A percentile compares a stretch with the other conserved stretches of the same genome.
phyloP scores from a whole-genome alignment of 305 asterid genomes.

The Solanum aculeatissimum region DNA sequence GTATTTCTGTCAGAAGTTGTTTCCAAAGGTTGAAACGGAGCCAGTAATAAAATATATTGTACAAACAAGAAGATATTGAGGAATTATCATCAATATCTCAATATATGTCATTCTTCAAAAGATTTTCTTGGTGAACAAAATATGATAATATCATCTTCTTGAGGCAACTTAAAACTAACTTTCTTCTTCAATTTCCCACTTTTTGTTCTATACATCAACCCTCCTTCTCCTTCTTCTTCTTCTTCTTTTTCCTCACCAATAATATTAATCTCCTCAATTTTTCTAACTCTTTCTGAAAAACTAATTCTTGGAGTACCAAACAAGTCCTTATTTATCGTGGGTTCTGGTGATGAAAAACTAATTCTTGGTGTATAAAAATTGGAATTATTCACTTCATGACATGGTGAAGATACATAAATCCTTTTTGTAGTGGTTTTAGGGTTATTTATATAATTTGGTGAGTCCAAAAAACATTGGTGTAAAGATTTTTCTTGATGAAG shows the following conservation, averaged over 20 bases:
- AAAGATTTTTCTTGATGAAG: background rate
- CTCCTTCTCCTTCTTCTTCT: background rate
- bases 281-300: slow-evolving; percentile 13
- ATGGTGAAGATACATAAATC: background rate
- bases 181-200: slow-evolving; percentile 8
- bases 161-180: slow-evolving; percentile 27
- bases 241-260: background rate
- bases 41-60: background rate
- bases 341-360: slow-evolving; percentile 13
- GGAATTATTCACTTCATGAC: background rate
- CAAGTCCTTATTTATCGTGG: background rate
- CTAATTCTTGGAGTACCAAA: slow-evolving; percentile 17
- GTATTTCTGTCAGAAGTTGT: rapidly evolving
- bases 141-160: slow-evolving; percentile 9
- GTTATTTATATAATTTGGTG: background rate
- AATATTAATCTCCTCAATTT: slow-evolving; percentile 5
- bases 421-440: background rate
- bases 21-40: no score
- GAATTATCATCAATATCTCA: background rate
- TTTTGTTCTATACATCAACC: background rate
- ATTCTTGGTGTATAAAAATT: background rate
- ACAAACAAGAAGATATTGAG: background rate
- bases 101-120: slow-evolving; percentile 1
- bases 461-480: background rate
- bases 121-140: slow-evolving; percentile 10